Base-by-base conservation (phyloP, 345 rosid species). In the Euphorbia lathyris region DNA sequence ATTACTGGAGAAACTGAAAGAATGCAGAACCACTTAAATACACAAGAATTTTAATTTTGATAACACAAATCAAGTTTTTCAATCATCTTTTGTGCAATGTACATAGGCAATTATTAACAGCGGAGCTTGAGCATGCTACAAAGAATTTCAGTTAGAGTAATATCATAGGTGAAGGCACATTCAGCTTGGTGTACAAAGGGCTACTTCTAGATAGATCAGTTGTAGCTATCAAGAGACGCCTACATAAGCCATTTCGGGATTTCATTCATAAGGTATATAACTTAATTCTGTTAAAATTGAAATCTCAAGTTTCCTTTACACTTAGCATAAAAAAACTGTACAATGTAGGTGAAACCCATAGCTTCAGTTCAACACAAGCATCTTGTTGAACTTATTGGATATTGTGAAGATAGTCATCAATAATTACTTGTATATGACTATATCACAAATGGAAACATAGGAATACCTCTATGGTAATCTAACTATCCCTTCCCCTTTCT, bases 101-200 rank as follows among this genome's bases (percentile, higher is more conserved):
- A n/a, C n/a, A n/a, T n/a, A 77, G 74, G 77, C 71, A 79, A 8
- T 51, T 81, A 40, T 53, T 78, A 26, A 63, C 79, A 17, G 23
- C 12, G 34, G 87, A 84, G 78, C 73, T 84, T 55, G 69, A 81
- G 66, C 68, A 71, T 36, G 87, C 87, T 66, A 84, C 87, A 57
- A n/a, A 8, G 53, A 66, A 76, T 68, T 84, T 84, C 76, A 68
- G 78, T 72, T 74, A 58, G 22, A 84, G 74, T 60, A 81, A 79
- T 43, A 67, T 84, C 70, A 77, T 84, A 16, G 85, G 87, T 38
- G 85, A 81, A 77, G 83, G 85, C 22, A 52, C 66, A 57, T 81
- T 78, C 6, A 83, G 86, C 47, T 66, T 78, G 47, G 84, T 74
- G 40, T 79, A 78, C 26, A 81, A 79, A 68, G 87, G 85, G 56